Percentiles rank a stretch among this genome's conserved stretches.
Conservation (phyloP, 441 rosid genomes). For the Brassica hybrid region DNA sequence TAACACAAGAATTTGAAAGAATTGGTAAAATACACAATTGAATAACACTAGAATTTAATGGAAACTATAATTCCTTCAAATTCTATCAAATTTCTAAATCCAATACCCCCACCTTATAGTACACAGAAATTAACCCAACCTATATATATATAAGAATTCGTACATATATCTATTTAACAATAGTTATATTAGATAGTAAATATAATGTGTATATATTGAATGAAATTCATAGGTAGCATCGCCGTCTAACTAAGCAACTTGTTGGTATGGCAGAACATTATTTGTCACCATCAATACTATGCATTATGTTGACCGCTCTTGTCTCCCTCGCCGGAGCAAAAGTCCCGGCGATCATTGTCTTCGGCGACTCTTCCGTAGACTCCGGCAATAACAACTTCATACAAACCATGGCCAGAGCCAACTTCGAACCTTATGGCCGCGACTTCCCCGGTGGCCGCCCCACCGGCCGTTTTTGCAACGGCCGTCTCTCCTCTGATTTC, state of each 20-base stretch:
- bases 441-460: slow-evolving; percentile 61
- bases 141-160: neutral
- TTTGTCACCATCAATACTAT: slow-evolving; percentile 19
- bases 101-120: no score
- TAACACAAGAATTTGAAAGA: no score
- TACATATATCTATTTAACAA: slow-evolving; percentile 18
- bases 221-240: slow-evolving; percentile 35
- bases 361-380: slow-evolving; percentile 81
- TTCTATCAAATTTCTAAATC: no score
- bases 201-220: slow-evolving; percentile 25
- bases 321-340: slow-evolving; percentile 39
- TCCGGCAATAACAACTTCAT: slow-evolving; percentile 74
- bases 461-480: slow-evolving; percentile 78
- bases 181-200: neutral
- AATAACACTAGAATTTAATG: no score
- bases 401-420: slow-evolving; percentile 54
- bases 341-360: slow-evolving; percentile 70
- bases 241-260: slow-evolving; percentile 35
- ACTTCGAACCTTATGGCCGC: slow-evolving; percentile 74
- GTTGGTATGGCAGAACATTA: slow-evolving; percentile 33
- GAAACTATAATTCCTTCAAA: no score
- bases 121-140: slow-evolving; percentile 19
- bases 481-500: slow-evolving; percentile 69
- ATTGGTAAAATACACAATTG: no score
- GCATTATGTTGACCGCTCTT: slow-evolving; percentile 25